phyloP scores from a whole-genome alignment of 2,329 filamentous ascomycete genomes.

The Lizonia empirigonia region DNA sequence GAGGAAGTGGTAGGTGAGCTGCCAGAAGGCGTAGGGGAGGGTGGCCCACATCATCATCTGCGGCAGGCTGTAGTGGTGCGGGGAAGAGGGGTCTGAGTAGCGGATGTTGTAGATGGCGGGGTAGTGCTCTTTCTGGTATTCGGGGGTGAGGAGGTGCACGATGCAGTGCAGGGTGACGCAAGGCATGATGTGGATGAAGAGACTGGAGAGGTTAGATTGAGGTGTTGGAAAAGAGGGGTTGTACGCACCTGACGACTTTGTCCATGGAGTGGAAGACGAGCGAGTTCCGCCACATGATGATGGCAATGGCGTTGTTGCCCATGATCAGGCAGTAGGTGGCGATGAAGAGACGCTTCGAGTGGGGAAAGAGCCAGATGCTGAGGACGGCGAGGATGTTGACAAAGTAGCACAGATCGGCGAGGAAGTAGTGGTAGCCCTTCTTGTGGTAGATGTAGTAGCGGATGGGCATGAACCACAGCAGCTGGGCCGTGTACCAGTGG shows the following conservation, averaged over 20 bases:
- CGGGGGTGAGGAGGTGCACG: slow-evolving; percentile 76
- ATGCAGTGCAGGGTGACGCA: slow-evolving; percentile 92
- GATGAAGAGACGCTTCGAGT: slow-evolving; percentile 89
- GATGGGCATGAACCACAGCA: slow-evolving; percentile 96
- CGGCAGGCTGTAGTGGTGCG: slow-evolving; percentile 76
- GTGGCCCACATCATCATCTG: slow-evolving; percentile 96
- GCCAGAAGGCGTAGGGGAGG: slow-evolving; percentile 91
- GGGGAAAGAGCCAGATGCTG: slow-evolving; percentile 87
- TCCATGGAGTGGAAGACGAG: slow-evolving; percentile 98
- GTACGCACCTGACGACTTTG: slow-evolving; percentile 80
- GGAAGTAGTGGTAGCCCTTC: slow-evolving; percentile 87
- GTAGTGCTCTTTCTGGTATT: slow-evolving; percentile 71
- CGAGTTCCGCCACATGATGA: slow-evolving; percentile 99
- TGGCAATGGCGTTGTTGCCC: slow-evolving; percentile 96
- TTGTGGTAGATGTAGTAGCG: slow-evolving; percentile 89
- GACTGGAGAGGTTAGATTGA: slow-evolving; percentile 50
- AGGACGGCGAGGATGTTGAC: slow-evolving; percentile 86
- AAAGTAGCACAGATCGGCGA: slow-evolving; percentile 97
- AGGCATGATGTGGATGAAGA: slow-evolving; percentile 99
- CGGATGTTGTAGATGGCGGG: slow-evolving; percentile 87
- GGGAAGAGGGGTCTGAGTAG: slow-evolving; percentile 68
- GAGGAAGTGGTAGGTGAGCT: slow-evolving; percentile 88
- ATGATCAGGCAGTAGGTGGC: slow-evolving; percentile 90
- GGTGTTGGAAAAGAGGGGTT: neutral
- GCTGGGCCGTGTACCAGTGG: slow-evolving; percentile 86